Evolutionary conservation across 2,329 filamentous ascomycete genomes (phyloP), one percentile per base, ranked within the genome.

Genomic region (Fusarium torulosum): DNA sequence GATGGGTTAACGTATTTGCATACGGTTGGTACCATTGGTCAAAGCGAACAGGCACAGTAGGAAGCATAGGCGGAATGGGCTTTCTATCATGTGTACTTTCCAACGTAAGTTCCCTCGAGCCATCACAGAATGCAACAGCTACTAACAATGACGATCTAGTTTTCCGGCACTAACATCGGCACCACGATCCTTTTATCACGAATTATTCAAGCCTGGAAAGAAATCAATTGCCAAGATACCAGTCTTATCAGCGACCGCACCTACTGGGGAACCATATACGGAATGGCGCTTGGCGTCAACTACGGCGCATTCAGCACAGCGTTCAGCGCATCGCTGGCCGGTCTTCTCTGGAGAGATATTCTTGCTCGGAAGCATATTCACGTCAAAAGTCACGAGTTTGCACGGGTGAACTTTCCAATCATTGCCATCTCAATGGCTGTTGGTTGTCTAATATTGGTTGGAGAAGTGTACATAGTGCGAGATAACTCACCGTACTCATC

Each of bases 11-110:
- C 0, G 88, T 92, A 0, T 93, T 93, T 69, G 90, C 90, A 0
- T 82, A 91, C 50, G 90, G 90, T 2, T 93, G 90, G 90, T 85
- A 91, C 58, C 86, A 90, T 50, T 92, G 90, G 90, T 89, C 91
- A 0, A 78, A 82, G 11, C 90, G 85, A 73, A 93, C 90, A 0
- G 90, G 90, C 0, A 90, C 88, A 0, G 79, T 92, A 0, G 90
- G 90, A 2, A 86, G 85, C 2, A 84, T 93, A 33, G 89, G 88
- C 2, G 90, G 90, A 8, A 93, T 93, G 90, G 90, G 85, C 0
- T 91, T 93, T 53, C 77, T 93, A 0, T 90, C 89, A 0, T 89
- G 91, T 1, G 82, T 92, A 13, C 76, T 93, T 1, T 91, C 89
- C 78, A 93, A 93, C 63, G 90, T 92, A 75, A 82, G 89, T 83